Evolutionary conservation across 768 basidiomycete genomes (phyloP), one percentile per base, ranked within the genome.

Genomic region (Jaapia argillacea): DNA sequence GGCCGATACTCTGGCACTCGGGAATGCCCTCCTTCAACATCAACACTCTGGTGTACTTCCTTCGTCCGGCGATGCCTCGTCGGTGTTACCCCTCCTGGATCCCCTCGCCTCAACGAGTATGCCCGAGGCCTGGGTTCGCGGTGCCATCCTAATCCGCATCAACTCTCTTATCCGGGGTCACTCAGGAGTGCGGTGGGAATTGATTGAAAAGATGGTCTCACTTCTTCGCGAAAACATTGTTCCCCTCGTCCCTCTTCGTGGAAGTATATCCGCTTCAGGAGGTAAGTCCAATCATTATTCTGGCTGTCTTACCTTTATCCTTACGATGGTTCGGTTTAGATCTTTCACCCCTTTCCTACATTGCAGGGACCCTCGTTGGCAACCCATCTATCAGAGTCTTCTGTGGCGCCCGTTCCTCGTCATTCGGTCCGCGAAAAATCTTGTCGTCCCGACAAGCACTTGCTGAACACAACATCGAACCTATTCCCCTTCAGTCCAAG

Each of bases 141-240:
- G 83, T 10, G 86, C 89, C 1, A 88, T 92, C 54, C 63, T 89
- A 6, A 71, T 93, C 52, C 85, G 89, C 51, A 82, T 87, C 71
- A 93, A 92, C 61, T 89, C 86, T 3, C 75, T 93, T 35, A 79
- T 89, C 43, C 81, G 89, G 4, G 89, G 88, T 0, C 90, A 92
- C 62, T 89, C 86, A 18, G 90, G 85, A 25, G 78, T 93, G 10
- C 75, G 88, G 27, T 80, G 80, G 74, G 77, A 81, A 47, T 74
- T 92, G 40, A 74, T 92, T 45, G 71, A 85, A 58, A 79, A 79
- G 54, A 88, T 93, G 77, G 74, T 72, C 47, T 70, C 74, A 16
- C 70, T 90, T 35, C 73, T 93, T 31, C 64, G 67, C 24, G 76
- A 77, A 48, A 77, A 86, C 50, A 72, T 92, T 53, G 85, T 77